Evolutionary conservation across 2,329 filamentous ascomycete species (phyloP).

Genomic region (Fusarium euwallaceae): DNA sequence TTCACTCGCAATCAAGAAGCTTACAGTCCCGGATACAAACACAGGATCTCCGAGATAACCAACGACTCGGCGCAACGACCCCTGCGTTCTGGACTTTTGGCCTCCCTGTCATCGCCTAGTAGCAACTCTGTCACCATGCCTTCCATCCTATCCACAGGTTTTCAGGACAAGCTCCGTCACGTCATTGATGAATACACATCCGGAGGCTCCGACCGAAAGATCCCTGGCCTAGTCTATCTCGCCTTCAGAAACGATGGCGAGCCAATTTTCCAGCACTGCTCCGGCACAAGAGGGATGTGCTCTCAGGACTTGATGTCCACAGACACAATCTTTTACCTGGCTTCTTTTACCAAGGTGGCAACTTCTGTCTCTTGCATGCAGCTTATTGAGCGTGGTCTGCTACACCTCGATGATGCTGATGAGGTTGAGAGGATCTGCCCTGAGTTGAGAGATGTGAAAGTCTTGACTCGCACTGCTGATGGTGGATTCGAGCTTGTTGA

Average conservation of each 20-base stretch:
- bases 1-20: neutral
- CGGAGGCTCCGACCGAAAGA: neutral
- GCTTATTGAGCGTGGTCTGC: neutral
- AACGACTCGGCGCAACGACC: neutral
- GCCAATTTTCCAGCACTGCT: neutral
- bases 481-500: neutral
- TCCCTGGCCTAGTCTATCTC: neutral
- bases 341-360: constrained; percentile 9
- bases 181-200: neutral
- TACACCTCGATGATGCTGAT: neutral
- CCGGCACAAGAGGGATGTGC: neutral
- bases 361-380: constrained; percentile 12
- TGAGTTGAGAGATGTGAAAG: neutral
- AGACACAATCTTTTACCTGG: constrained; percentile 4
- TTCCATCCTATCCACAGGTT: neutral
- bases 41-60: neutral
- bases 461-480: neutral
- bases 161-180: neutral
- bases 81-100: neutral
- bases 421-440: constrained; percentile 2
- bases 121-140: neutral
- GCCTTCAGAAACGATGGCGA: constrained; percentile 2
- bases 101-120: neutral
- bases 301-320: neutral
- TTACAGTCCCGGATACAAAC: neutral